Evolutionary conservation across 129 eudicot genomes (phyloP).

Genomic region (Chrysanthemum makinoi): DNA sequence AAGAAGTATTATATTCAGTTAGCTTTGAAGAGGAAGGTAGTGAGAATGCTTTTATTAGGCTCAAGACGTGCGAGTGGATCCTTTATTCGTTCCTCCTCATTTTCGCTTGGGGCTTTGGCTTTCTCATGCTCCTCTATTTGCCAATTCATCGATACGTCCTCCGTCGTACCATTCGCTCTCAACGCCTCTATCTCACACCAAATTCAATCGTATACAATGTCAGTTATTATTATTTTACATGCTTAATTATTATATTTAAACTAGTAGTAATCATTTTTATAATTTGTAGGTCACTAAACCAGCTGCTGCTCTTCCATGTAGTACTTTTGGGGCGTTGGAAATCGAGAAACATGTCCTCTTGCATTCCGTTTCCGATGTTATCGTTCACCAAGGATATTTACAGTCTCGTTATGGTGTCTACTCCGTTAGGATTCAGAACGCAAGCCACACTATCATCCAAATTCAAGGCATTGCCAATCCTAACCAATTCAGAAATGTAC

Average conservation of each 20-base stretch:
- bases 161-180: conserved; percentile 52
- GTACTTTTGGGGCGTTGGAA: conserved; percentile 67
- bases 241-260: not conserved
- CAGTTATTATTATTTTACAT: conserved; percentile 27
- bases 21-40: conserved; percentile 53
- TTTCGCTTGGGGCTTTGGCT: conserved; percentile 83
- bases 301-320: conserved; percentile 48
- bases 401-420: conserved; percentile 75
- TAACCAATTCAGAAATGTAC: conserved; percentile 66
- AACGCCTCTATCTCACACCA: conserved; percentile 65
- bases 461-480: conserved; percentile 78
- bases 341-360: conserved; percentile 68
- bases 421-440: conserved; percentile 72
- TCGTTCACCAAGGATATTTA: conserved; percentile 80
- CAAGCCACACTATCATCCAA: conserved; percentile 64
- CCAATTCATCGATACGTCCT: conserved; percentile 59
- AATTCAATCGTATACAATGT: conserved; percentile 65
- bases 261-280: not conserved
- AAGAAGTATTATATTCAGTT: conserved; percentile 50
- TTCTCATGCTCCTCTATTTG: conserved; percentile 58
- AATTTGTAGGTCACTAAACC: conserved; percentile 51
- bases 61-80: conserved; percentile 63
- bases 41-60: conserved; percentile 63
- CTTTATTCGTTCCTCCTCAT: conserved; percentile 50
- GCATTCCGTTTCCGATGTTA: conserved; percentile 70